Evolutionary conservation across 23 red algal genomes (phyloP).

Genomic region (Chondrus crispus): DNA sequence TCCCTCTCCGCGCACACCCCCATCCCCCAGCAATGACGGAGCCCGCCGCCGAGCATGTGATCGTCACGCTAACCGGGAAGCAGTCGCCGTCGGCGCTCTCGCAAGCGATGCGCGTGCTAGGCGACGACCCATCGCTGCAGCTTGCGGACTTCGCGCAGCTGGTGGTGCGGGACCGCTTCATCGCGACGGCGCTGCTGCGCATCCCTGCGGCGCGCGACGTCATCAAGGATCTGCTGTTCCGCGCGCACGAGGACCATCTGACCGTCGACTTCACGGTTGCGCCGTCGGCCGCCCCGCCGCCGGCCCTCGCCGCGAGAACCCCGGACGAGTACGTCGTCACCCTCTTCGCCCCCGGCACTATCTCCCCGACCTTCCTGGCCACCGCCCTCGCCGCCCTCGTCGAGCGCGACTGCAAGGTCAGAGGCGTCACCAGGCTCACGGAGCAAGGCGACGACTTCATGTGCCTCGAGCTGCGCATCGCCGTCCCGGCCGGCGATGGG

Average conservation of each 20-base stretch:
- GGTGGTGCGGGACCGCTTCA: conserved; percentile 64
- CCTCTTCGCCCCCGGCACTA: conserved; percentile 32
- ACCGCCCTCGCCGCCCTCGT: conserved; percentile 3
- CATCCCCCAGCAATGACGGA: background rate
- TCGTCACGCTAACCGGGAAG: conserved; percentile 65
- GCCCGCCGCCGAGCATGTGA: conserved; percentile 16
- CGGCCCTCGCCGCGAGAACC: background rate
- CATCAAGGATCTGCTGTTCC: conserved; percentile 62
- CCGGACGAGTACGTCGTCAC: conserved; percentile 49
- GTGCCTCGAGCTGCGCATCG: conserved; percentile 53
- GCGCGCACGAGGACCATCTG: conserved; percentile 53
- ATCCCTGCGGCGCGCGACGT: conserved; percentile 19
- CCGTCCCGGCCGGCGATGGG: background rate
- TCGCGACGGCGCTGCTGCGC: conserved; percentile 53
- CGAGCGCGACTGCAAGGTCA: conserved; percentile 21
- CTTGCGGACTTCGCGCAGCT: conserved; percentile 69
- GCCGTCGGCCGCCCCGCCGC: background rate
- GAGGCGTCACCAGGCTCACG: conserved; percentile 39
- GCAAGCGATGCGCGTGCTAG: conserved; percentile 32
- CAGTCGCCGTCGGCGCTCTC: conserved; percentile 47
- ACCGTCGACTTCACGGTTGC: conserved; percentile 58
- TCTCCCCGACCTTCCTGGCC: conserved; percentile 48
- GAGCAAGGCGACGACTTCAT: conserved; percentile 51
- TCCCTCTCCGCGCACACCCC: background rate
- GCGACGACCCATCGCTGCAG: background rate